Base-by-base conservation (phyloP, 768 basidiomycete species). In the Gloeophyllum trabeum region DNA sequence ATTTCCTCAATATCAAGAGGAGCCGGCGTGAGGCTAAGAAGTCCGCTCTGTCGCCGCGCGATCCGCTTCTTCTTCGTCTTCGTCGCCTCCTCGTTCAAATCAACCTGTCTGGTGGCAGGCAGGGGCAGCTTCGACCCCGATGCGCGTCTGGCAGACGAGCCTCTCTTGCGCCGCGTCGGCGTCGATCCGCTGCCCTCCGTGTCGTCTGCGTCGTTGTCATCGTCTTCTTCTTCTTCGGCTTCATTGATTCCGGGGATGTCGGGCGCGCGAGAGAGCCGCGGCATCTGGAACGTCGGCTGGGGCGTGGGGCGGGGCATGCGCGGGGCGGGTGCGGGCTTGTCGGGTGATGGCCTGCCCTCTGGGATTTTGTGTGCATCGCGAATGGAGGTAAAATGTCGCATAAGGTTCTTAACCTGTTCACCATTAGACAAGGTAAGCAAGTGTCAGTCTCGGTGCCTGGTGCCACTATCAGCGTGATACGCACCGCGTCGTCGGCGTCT, bases 401-500 rank as follows among this genome's bases (percentile, higher is more conserved):
- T 72, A 48, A 89, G 66, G 48, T 61, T 71, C 25, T 66, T 64
- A 16, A 76, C 70, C 79, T 81, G 36, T 32, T 47, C 35, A 44
- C 19, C 24, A 44, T 36, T 49, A 46, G 24, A 48, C 48, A 32
- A 12, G 21, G 32, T 45, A 46, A 44, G 45, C 35, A 45, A 39
- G 49, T 42, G 41, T n/a, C n/a, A n/a, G n/a, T n/a, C n/a, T n/a
- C n/a, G n/a, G n/a, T n/a, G n/a, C n/a, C 24, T 38, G 40, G 47
- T 46, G 47, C 39, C 48, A 59, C 49, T 44, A 30, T 40, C 36
- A 43, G 35, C 42, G 42, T 21, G 39, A 55, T 67, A 53, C 68
- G 54, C 62, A 88, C 86, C 49, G 82, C 84, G 46, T 71, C 63
- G 58, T 88, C 87, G 30, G 84, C 72, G 51, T 88, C 84, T 7